phyloP scores from a whole-genome alignment of 2,329 filamentous ascomycete species.

The Alternaria solani region DNA sequence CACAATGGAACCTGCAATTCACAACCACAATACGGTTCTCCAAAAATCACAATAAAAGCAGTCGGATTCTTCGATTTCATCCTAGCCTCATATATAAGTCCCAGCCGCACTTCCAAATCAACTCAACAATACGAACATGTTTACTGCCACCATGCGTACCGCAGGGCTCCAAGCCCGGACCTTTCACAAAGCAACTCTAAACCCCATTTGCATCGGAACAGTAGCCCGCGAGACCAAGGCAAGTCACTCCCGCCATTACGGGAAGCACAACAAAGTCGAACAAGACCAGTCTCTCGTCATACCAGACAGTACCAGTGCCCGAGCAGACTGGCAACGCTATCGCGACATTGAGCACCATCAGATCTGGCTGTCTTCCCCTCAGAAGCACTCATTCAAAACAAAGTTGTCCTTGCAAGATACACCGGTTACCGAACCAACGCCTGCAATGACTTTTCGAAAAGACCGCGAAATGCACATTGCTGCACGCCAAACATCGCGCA shows the following conservation, averaged over 20 bases:
- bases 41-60: too few relatives aligned
- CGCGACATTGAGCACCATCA: neutral
- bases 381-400: neutral
- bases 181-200: neutral
- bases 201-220: neutral
- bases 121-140: neutral
- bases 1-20: neutral
- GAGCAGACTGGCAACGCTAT: neutral
- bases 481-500: neutral
- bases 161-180: neutral
- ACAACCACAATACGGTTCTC: neutral
- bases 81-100: neutral
- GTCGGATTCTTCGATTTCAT: neutral
- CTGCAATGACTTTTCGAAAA: neutral
- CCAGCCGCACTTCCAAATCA: neutral
- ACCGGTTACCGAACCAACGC: neutral
- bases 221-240: neutral
- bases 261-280: neutral
- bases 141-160: neutral
- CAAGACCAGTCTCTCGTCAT: neutral
- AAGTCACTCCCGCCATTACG: too few relatives aligned
- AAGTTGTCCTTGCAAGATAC: neutral
- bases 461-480: neutral
- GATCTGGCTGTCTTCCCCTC: neutral
- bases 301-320: neutral